Evolutionary conservation across 768 basidiomycete genomes (phyloP), one percentile per base, ranked within the genome.

Genomic region (Amanita molliuscula): DNA sequence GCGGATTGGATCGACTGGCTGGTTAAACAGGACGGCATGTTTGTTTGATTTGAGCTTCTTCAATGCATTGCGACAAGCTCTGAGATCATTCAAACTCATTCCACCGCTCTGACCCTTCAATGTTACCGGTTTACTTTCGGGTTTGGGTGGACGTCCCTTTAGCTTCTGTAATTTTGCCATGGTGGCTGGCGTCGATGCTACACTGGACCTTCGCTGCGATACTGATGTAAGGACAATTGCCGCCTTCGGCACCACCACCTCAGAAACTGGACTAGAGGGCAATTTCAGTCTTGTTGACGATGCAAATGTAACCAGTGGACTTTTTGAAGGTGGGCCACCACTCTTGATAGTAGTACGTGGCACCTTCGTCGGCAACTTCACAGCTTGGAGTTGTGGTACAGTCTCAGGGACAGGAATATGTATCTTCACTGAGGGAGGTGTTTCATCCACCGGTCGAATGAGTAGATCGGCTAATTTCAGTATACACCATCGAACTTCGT

Each of bases 1-100:
- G 55, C 91, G 76, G 36, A 95, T 79, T n/a, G 93, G 93, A 66
- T 96, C 93, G n/a, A 98, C 95, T 28, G 95, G 91, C 52, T 87
- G 81, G 36, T 82, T 69, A 66, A 98, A 98, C 47, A 87, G 59
- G 23, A 66, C 62, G 3, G 87, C 82, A 53, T 78, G 80, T 63
- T 88, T 92, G 64, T 91, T 77, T 21, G 76, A 59, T 59, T 77
- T 76, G 28, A 95, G 66, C 62, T 93, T 94, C 73, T 86, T 85
- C 59, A 95, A 64, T 2, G 82, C 84, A 53, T 76, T 86, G 46
- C 81, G 77, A 55, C 80, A 87, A 7, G 84, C 87, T 45, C 76
- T 77, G 52, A 89, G 64, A 60, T 95, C 93, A 43, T 81, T 78
- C 29, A 81, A 58, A 36, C 75, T 72, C 84, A 95, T 86, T 47